phyloP scores from a whole-genome alignment of 2,329 filamentous ascomycete genomes.

The Chaetomiaceae sp. region DNA sequence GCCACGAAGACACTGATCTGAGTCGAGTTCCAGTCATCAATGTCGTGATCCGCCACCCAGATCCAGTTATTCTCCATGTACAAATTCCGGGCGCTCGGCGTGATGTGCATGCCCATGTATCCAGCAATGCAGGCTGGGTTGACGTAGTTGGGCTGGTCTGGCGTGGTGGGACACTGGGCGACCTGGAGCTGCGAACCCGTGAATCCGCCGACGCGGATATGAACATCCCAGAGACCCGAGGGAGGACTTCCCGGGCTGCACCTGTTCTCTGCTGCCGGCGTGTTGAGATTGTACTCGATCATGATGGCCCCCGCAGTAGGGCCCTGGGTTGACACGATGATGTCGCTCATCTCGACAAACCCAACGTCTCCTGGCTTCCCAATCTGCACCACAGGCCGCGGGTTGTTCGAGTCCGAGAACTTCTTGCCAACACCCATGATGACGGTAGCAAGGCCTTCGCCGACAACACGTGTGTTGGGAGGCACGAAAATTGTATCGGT shows the following conservation, averaged over 20 bases:
- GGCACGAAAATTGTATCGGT: slow-evolving; percentile 49
- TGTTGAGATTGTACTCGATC: slow-evolving; percentile 67
- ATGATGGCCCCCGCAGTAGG: slow-evolving; percentile 62
- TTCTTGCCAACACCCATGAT: slow-evolving; percentile 51
- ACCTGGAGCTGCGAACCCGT: slow-evolving; percentile 64
- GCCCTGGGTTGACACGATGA: slow-evolving; percentile 65
- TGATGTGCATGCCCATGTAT: slow-evolving; percentile 41
- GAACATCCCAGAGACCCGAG: slow-evolving; percentile 67
- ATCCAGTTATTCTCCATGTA: slow-evolving; percentile 49
- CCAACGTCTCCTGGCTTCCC: slow-evolving; percentile 58
- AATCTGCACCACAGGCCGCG: slow-evolving; percentile 60
- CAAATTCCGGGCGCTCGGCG: slow-evolving; percentile 30
- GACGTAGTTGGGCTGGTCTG: slow-evolving; percentile 24
- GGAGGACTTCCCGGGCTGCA: slow-evolving; percentile 28
- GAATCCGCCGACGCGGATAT: slow-evolving; percentile 69
- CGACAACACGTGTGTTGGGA: slow-evolving; percentile 49
- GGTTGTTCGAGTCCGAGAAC: slow-evolving; percentile 54
- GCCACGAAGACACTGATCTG: slow-evolving; percentile 47
- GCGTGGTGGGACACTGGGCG: slow-evolving; percentile 58
- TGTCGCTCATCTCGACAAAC: slow-evolving; percentile 65
- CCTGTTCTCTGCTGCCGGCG: slow-evolving; percentile 27
- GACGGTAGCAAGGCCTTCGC: slow-evolving; percentile 48
- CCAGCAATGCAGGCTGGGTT: slow-evolving; percentile 34
- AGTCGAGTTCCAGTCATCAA: slow-evolving; percentile 41
- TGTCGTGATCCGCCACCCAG: slow-evolving; percentile 47